Evolutionary conservation across 2,329 filamentous ascomycete species (phyloP).

Genomic region (Mollisia scopiformis): DNA sequence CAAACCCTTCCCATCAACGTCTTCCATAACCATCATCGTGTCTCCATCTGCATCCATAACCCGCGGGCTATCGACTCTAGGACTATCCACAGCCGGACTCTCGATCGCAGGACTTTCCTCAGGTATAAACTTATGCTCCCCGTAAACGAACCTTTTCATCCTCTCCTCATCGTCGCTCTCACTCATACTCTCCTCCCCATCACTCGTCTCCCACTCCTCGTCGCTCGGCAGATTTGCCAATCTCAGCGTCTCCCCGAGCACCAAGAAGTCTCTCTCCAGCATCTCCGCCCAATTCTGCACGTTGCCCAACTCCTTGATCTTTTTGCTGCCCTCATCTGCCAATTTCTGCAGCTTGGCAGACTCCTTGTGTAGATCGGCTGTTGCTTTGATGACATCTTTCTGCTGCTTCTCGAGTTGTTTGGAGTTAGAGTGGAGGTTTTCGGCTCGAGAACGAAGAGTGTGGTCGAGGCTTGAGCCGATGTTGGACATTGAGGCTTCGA

Average conservation of each 20-base stretch:
- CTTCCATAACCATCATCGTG: slow-evolving; percentile 15
- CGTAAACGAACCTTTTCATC: slow-evolving; percentile 6
- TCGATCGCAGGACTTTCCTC: background rate
- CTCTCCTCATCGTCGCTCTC: slow-evolving; percentile 6
- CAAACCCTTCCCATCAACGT: slow-evolving; percentile 1
- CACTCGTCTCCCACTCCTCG: slow-evolving; percentile 20
- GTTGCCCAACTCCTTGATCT: slow-evolving; percentile 78
- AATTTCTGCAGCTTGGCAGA: slow-evolving; percentile 66
- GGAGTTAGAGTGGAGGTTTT: slow-evolving; percentile 70
- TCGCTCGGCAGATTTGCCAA: slow-evolving; percentile 49
- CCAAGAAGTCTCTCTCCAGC: slow-evolving; percentile 68
- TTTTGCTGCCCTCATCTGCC: slow-evolving; percentile 62
- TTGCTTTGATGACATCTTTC: slow-evolving; percentile 62
- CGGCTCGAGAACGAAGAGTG: slow-evolving; percentile 68
- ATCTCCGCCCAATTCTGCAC: slow-evolving; percentile 89
- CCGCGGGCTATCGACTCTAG: background rate
- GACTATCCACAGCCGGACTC: background rate
- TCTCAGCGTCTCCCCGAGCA: slow-evolving; percentile 66
- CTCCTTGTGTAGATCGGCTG: slow-evolving; percentile 62
- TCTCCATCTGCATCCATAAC: slow-evolving; percentile 19
- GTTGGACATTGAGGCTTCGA: slow-evolving; percentile 53
- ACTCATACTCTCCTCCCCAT: slow-evolving; percentile 11
- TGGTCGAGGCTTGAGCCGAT: slow-evolving; percentile 72
- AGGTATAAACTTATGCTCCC: background rate
- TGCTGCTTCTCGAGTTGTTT: slow-evolving; percentile 69